Percentiles rank a stretch among this genome's conserved stretches.
Evolutionary conservation across 2,329 filamentous ascomycete genomes (phyloP).

Genomic region (Parastagonospora avenae): DNA sequence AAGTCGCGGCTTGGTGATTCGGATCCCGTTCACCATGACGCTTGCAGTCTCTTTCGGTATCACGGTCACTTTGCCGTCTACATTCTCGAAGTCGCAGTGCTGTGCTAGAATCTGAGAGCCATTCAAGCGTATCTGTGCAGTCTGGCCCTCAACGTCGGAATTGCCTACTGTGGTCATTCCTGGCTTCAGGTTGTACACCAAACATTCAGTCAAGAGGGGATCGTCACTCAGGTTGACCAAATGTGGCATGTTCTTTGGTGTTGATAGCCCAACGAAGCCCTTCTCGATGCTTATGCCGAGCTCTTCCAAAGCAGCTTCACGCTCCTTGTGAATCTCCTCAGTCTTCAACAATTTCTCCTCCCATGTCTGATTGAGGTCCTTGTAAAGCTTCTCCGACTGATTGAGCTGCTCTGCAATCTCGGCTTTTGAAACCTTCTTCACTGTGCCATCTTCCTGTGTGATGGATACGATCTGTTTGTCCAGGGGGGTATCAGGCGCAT

Average conservation of each 20-base stretch:
- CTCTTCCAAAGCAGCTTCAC: slow-evolving; percentile 92
- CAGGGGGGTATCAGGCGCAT: slow-evolving; percentile 87
- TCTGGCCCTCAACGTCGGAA: slow-evolving; percentile 76
- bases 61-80: slow-evolving; percentile 90
- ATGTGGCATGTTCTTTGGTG: slow-evolving; percentile 99
- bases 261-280: slow-evolving; percentile 91
- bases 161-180: slow-evolving; percentile 94
- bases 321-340: slow-evolving; percentile 96
- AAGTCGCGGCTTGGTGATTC: slow-evolving; percentile 82
- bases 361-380: slow-evolving; percentile 98
- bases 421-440: slow-evolving; percentile 97
- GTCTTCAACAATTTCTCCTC: slow-evolving; percentile 95
- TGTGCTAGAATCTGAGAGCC: slow-evolving; percentile 90
- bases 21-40: slow-evolving; percentile 96
- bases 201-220: slow-evolving; percentile 89
- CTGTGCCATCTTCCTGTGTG: slow-evolving; percentile 77
- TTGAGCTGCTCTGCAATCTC: slow-evolving; percentile 96
- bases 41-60: slow-evolving; percentile 89
- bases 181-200: slow-evolving; percentile 97
- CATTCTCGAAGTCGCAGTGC: slow-evolving; percentile 92
- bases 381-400: slow-evolving; percentile 94
- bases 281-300: slow-evolving; percentile 99
- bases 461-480: slow-evolving; percentile 98
- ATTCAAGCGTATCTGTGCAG: slow-evolving; percentile 89
- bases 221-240: slow-evolving; percentile 86